These are phyloP conservation scores for Pseudopyricularia javanii DNA, from an alignment of 2,329 filamentous ascomycete species.

Conservation along the genomic window DNA sequence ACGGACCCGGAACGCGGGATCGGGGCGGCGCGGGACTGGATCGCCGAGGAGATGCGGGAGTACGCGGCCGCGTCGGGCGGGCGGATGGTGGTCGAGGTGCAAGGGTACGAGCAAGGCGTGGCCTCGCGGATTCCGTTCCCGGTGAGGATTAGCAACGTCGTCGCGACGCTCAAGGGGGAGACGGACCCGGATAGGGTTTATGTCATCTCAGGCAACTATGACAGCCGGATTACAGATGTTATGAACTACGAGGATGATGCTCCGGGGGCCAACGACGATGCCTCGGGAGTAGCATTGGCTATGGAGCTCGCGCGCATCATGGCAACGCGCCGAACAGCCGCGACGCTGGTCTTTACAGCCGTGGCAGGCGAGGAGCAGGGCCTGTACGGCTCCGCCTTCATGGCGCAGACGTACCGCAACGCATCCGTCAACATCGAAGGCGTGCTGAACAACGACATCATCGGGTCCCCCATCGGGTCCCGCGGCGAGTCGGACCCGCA, in stretches of 20 bases:
- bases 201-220: constrained; percentile 43
- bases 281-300: constrained; percentile 28
- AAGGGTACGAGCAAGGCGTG: constrained; percentile 36
- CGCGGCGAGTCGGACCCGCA: constrained; percentile 29
- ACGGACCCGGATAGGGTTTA: constrained; percentile 34
- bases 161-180: constrained; percentile 35
- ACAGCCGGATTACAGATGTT: constrained; percentile 35
- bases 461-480: constrained; percentile 24
- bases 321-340: constrained; percentile 28
- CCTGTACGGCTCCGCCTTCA: constrained; percentile 35
- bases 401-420: constrained; percentile 39
- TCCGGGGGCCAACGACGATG: constrained; percentile 46
- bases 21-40: constrained; percentile 47
- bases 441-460: constrained; percentile 46
- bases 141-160: constrained; percentile 39
- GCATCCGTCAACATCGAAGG: constrained; percentile 39
- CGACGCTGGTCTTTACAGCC: constrained; percentile 42
- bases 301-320: constrained; percentile 43
- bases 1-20: constrained; percentile 65
- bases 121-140: constrained; percentile 34
- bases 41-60: constrained; percentile 33
- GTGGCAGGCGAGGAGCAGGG: constrained; percentile 46
- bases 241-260: constrained; percentile 37
- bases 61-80: constrained; percentile 36
- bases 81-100: constrained; percentile 33